Conservation (phyloP, 805 yeast species). For the Candida gorgasii region DNA sequence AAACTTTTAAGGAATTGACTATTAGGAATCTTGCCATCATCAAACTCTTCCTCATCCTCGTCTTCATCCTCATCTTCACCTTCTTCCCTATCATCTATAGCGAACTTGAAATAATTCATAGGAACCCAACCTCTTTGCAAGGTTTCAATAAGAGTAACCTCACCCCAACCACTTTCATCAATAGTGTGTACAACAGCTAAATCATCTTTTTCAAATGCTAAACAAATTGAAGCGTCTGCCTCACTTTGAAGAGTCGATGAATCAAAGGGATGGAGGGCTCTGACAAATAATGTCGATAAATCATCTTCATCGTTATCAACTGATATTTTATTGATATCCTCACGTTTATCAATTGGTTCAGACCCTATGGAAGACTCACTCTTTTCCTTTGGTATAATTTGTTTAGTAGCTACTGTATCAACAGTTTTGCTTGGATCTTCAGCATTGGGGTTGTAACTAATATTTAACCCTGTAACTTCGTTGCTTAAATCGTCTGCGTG, state of each 20-base stretch:
- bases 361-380: not conserved
- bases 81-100: conserved; percentile 28
- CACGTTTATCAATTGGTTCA: conserved; percentile 13
- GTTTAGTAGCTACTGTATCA: not conserved
- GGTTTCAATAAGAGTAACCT: conserved; percentile 67
- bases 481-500: not conserved
- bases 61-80: conserved; percentile 22
- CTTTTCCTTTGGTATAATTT: no score
- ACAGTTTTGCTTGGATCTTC: not conserved
- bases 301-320: conserved; percentile 38
- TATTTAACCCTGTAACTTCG: conserved; percentile 6
- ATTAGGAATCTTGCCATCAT: conserved; percentile 33
- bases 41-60: conserved; percentile 27
- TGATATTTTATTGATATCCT: conserved; percentile 6
- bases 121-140: conserved; percentile 83
- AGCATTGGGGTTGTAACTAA: conserved; percentile 1
- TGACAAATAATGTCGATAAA: conserved; percentile 53
- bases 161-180: conserved; percentile 88
- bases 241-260: conserved; percentile 58
- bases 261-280: conserved; percentile 61
- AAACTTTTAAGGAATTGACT: conserved; percentile 55
- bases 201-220: conserved; percentile 69
- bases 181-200: conserved; percentile 76
- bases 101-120: conserved; percentile 68
- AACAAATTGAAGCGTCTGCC: conserved; percentile 70